Base-by-base conservation (phyloP, 202 grass and related monocot genomes). In the Saccharum hybrid region DNA sequence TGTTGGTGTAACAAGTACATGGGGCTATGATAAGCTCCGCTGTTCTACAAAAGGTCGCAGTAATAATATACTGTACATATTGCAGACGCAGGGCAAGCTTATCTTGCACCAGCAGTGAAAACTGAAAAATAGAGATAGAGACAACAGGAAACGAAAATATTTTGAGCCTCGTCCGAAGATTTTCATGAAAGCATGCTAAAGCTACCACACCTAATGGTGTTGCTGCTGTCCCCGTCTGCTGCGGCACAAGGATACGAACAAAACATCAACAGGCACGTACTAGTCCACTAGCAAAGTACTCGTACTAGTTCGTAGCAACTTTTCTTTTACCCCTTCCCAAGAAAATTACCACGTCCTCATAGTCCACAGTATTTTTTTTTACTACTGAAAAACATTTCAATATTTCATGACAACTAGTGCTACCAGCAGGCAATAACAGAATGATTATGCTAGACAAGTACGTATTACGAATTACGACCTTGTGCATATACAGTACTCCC, bases 111-210 rank as follows among this genome's bases (percentile, higher is more conserved):
- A 23, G 2, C 59, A 62, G 59, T 62, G 59, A 26, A 62, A 62
- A 12, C 46, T 62, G 19, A 57, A 23, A 62, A 83, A 10, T 26
- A 26, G 33, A 86, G 73, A n/a, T 22, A 45, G 37, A 6, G 49
- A 36, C 14, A 60, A 10, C 19, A 60, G 11, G 39, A 60, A 66
- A 51, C 39, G 34, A 7, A 10, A 85, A 31, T 71, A 40, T 57
- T 46, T 72, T 30, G 74, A 28, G 30, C 68, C 61, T 79, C 66
- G 48, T 13, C 74, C 74, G 82, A 83, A 68, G 80, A 76, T 87
- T 87, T 87, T 84, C 80, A 64, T 80, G 52, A 78, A 90, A 90
- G 75, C 49, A 31, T 48, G 88, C 63, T 83, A 86, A 87, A 87
- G 84, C 62, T 45, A 45, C 77, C 37, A 41, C 38, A 70, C 38